Evolutionary conservation across 139 green algal species (phyloP), one percentile per base, ranked within the genome.

Genomic region (Pycnococcus provasolii): DNA sequence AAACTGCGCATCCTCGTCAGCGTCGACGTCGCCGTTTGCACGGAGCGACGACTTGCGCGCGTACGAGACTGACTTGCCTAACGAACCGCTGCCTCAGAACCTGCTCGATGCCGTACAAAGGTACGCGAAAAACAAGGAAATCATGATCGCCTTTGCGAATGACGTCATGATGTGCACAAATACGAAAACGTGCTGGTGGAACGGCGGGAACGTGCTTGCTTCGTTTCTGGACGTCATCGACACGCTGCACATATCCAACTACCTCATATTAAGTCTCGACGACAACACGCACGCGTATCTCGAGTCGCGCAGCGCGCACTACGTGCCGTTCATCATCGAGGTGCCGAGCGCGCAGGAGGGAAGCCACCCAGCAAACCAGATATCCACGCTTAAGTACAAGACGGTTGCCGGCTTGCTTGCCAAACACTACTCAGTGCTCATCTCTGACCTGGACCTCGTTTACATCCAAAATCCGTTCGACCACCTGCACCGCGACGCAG

Each of bases 91-190:
- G 26, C 26, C 26, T 26, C 26, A 26, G 26, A 26, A 26, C 26
- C 26, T 26, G 26, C 26, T 26, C 26, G 26, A 26, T 26, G 26
- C 26, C 26, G 26, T 26, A 26, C 26, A 26, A 26, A 26, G 26
- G 42, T 67, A 83, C 64, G 73, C 26, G 26, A 26, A 26, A 26
- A 26, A 26, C 26, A 26, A 26, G 26, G 26, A 26, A 26, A 26
- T 84, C 55, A 81, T 84, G 78, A 48, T 84, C 26, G 62, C 65
- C 3, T 60, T 84, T 4, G 66, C 75, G 37, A 84, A 84, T 39
- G 78, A 59, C 3, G 67, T 84, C 15, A 84, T 84, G 78, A 84
- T 84, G 8, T 84, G 78, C 65, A 51, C 79, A 53, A 84, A 84
- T 61, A 69, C 72, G 0, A 80, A 74, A 3, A 67, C 79, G 5